phyloP scores from a whole-genome alignment of 208 protist genomes.

The Tritrichomonas musculus region DNA sequence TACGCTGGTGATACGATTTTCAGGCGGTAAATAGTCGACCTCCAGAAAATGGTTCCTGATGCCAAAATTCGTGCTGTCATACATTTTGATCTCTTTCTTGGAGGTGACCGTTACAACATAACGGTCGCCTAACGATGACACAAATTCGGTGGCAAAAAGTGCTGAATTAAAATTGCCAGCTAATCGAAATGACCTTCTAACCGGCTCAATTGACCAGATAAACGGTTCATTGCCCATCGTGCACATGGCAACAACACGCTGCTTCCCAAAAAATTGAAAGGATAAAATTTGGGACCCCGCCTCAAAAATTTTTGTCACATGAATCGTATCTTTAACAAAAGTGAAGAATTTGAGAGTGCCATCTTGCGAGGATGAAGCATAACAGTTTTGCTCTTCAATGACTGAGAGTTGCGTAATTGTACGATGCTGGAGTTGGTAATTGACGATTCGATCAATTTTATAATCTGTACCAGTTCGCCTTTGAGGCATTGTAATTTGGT shows the following conservation, averaged over 20 bases:
- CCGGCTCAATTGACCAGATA: neutral
- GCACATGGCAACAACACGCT: neutral
- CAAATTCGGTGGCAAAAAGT: neutral
- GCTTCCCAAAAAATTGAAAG: neutral
- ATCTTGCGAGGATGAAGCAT: neutral
- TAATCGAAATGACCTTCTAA: neutral
- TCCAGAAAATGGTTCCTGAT: neutral
- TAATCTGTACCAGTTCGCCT: constrained; percentile 1
- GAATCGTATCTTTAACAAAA: neutral
- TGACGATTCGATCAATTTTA: neutral
- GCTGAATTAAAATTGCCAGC: neutral
- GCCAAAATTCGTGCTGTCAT: neutral
- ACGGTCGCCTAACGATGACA: neutral
- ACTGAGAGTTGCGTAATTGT: neutral
- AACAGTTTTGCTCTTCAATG: neutral
- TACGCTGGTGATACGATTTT: neutral
- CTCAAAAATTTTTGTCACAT: neutral
- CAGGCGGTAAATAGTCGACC: neutral
- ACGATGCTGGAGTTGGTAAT: neutral
- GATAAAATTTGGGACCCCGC: neutral
- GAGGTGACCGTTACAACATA: neutral
- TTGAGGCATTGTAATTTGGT: neutral
- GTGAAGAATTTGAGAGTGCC: neutral
- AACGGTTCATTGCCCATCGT: neutral
- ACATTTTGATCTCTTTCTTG: neutral